Evolutionary conservation across 75 land plant species (phyloP).

Genomic region (Pinus taeda): DNA sequence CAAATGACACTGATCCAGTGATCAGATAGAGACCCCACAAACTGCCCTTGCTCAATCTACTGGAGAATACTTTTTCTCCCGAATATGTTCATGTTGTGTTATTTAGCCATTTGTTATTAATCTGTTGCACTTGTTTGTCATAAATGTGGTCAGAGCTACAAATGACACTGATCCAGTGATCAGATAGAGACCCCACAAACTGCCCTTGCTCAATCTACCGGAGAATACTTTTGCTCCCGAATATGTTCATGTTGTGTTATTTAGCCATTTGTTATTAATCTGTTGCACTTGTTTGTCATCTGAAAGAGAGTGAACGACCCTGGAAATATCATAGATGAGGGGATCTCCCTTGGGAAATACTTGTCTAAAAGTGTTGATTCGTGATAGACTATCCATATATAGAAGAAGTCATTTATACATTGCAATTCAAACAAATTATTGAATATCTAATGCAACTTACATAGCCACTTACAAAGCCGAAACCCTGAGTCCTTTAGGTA

Average conservation of each 20-base stretch:
- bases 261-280: slow-evolving; percentile 18
- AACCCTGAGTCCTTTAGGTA: slow-evolving; percentile 41
- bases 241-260: slow-evolving; percentile 1
- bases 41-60: slow-evolving; percentile 24
- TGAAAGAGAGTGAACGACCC: slow-evolving; percentile 32
- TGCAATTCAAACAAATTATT: too few relatives aligned
- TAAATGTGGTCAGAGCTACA: slow-evolving; percentile 22
- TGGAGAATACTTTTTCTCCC: slow-evolving; percentile 8
- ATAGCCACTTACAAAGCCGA: slow-evolving; percentile 73
- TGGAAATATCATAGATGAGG: slow-evolving; percentile 26
- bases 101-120: slow-evolving; percentile 18
- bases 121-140: slow-evolving; percentile 15
- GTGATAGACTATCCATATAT: too few relatives aligned
- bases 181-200: slow-evolving; percentile 43
- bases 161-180: not conserved
- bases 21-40: slow-evolving; percentile 36
- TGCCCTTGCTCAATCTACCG: slow-evolving; percentile 21
- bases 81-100: not conserved
- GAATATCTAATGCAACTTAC: slow-evolving; percentile 20
- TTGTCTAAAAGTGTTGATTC: slow-evolving; percentile 6
- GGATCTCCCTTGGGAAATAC: slow-evolving; percentile 53
- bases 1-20: not conserved
- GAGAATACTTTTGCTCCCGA: slow-evolving; percentile 3
- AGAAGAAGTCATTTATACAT: too few relatives aligned
- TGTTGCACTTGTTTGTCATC: slow-evolving; percentile 23